phyloP scores from a whole-genome alignment of 257 asterid genomes.

The Cinchona pubescens region DNA sequence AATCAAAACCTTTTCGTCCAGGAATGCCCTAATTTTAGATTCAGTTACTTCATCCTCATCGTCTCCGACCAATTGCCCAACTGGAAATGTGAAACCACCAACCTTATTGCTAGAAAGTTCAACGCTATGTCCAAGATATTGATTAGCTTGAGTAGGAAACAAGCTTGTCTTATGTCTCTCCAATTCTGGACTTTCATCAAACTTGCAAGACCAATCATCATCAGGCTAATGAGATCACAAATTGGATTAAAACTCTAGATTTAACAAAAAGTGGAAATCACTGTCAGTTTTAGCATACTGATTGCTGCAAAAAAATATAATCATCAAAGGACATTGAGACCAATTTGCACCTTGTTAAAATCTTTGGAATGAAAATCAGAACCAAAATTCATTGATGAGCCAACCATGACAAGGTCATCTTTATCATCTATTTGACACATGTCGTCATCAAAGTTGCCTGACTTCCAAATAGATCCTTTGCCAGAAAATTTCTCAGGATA shows the following conservation, averaged over 20 bases:
- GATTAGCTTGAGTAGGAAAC: conserved; percentile 39
- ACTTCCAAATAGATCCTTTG: conserved; percentile 59
- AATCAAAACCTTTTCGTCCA: conserved; percentile 75
- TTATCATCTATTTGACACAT: conserved; percentile 78
- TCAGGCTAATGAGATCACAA: conserved; percentile 82
- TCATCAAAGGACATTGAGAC: conserved; percentile 15
- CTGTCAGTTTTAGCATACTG: conserved; percentile 3
- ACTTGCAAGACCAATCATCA: conserved; percentile 74
- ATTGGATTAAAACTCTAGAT: conserved; percentile 86
- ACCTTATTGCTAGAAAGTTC: conserved; percentile 45
- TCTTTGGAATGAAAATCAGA: conserved; percentile 48
- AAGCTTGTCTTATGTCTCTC: conserved; percentile 38
- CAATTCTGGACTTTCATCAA: conserved; percentile 69
- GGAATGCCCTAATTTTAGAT: conserved; percentile 84
- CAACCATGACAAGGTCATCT: conserved; percentile 55
- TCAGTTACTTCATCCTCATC: conserved; percentile 91
- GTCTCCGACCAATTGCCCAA: conserved; percentile 54
- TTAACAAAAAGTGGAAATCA: conserved; percentile 9
- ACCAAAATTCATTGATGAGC: conserved; percentile 50
- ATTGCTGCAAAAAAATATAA: conserved; percentile 12
- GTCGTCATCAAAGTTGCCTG: conserved; percentile 75
- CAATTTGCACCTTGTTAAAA: conserved; percentile 60
- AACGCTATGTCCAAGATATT: conserved; percentile 38
- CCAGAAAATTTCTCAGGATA: conserved; percentile 50
- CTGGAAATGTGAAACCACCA: conserved; percentile 64